Evolutionary conservation across 1,284 basidiomycete species (phyloP), one percentile per base, ranked within the genome.

Genomic region (Cutaneotrichosporon spelunceum): DNA sequence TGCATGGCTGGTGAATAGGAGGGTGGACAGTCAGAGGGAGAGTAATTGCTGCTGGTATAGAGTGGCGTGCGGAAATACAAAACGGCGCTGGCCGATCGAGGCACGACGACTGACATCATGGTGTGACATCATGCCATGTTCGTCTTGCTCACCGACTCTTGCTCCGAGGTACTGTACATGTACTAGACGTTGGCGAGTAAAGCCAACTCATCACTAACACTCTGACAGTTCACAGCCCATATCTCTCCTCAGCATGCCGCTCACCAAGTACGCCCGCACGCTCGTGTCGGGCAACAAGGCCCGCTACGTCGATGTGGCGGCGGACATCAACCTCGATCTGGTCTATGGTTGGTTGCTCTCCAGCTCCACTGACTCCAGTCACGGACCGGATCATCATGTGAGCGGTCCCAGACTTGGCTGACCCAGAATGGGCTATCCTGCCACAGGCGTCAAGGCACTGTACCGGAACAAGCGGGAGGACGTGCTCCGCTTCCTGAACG

Each of bases 401-500:
- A 8, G 71, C 34, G n/a, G 27, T 19, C 4, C 19, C 39, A 5
- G 19, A 11, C 29, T 14, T 19, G 6, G 39, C 67, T 92, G 88
- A 88, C 88, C 2, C 2, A 73, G 72, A 52, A 76, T 82, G 81
- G 82, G 91, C n/a, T 93, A 89, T 74, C 92, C 92, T 0, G 90
- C 92, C 0, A 80, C 83, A 0, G 92, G 91, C 2, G 72, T 93
- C 2, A 89, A 91, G 68, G 84, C 88, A 0, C 76, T 90, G 42
- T 95, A 94, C 71, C 84, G 92, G 54, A 95, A 95, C 73, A 83
- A 83, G 39, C 82, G 89, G 53, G 85, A 87, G 29, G 88, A 93
- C 70, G 89, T 89, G 0, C 85, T 87, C 67, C 83, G 83, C 56
- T 93, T 94, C 75, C 82, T 94, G 24, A 85, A 89, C 49, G 80